Conservation (phyloP, 2,329 filamentous ascomycete genomes). For the Diplocarpon mali region DNA sequence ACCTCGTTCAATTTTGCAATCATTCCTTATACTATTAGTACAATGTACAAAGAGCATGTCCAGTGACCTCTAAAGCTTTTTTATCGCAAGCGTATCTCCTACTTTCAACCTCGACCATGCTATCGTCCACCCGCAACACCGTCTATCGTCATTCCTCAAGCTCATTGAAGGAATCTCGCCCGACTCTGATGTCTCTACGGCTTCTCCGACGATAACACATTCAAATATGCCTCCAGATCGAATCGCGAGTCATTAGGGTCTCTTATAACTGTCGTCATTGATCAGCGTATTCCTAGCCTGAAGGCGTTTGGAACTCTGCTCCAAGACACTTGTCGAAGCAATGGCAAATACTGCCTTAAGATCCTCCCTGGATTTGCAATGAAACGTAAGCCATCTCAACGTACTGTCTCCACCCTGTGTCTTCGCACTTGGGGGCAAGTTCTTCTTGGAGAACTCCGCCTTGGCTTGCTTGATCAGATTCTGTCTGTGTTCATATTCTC, state of each 20-base stretch:
- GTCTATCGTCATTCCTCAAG: conserved; percentile 18
- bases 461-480: conserved; percentile 88
- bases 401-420: conserved; percentile 30
- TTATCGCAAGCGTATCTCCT: conserved; percentile 20
- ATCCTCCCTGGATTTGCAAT: not conserved
- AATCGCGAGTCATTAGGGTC: conserved; percentile 83
- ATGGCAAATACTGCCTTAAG: no score
- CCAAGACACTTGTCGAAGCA: no score
- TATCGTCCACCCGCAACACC: conserved; percentile 12
- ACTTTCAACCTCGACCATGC: conserved; percentile 8
- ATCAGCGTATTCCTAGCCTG: not conserved
- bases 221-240: conserved; percentile 79
- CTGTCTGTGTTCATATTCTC: conserved; percentile 85
- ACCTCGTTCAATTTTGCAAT: conserved; percentile 1
- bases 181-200: conserved; percentile 12
- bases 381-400: conserved; percentile 9
- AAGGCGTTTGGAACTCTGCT: no score
- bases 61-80: conserved; percentile 27
- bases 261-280: conserved; percentile 45
- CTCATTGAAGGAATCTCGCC: conserved; percentile 19
- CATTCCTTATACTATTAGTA: conserved; percentile 26
- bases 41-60: conserved; percentile 29
- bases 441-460: conserved; percentile 78
- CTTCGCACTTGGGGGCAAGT: conserved; percentile 35
- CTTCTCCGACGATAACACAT: conserved; percentile 42